Conservation (phyloP, 2,329 filamentous ascomycete genomes). For the Fonsecaea monophora region DNA sequence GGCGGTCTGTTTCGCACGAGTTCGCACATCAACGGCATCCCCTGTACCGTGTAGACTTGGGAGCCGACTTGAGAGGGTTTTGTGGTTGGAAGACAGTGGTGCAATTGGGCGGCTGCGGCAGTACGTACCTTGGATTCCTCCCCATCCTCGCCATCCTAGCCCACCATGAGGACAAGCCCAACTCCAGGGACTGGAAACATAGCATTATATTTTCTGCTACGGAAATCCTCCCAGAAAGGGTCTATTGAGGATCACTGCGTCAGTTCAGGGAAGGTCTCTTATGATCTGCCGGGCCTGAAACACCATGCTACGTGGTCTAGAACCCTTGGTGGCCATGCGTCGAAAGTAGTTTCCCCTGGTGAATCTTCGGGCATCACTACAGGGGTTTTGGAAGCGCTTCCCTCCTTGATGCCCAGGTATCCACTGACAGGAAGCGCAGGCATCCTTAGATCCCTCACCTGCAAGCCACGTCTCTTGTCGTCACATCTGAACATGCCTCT, state of each 20-base stretch:
- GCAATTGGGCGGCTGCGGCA: background rate
- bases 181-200: constrained; percentile 9
- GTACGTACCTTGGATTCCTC: background rate
- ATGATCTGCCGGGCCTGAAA: background rate
- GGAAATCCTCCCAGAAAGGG: background rate
- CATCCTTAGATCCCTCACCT: background rate
- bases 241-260: background rate
- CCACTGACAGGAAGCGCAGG: constrained; percentile 12
- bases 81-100: background rate
- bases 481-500: constrained; percentile 4
- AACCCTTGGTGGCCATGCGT: background rate
- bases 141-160: constrained; percentile 14
- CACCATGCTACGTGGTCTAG: background rate
- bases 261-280: background rate
- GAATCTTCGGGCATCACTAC: background rate
- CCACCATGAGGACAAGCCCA: background rate
- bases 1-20: background rate
- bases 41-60: background rate
- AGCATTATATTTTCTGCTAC: background rate
- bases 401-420: background rate
- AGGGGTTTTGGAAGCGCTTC: background rate
- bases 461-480: constrained; percentile 24
- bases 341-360: background rate
- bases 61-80: background rate
- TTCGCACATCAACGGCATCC: background rate